Evolutionary conservation across 2,329 filamentous ascomycete genomes (phyloP).

Genomic region (Aspergillus pseudoglaucus): DNA sequence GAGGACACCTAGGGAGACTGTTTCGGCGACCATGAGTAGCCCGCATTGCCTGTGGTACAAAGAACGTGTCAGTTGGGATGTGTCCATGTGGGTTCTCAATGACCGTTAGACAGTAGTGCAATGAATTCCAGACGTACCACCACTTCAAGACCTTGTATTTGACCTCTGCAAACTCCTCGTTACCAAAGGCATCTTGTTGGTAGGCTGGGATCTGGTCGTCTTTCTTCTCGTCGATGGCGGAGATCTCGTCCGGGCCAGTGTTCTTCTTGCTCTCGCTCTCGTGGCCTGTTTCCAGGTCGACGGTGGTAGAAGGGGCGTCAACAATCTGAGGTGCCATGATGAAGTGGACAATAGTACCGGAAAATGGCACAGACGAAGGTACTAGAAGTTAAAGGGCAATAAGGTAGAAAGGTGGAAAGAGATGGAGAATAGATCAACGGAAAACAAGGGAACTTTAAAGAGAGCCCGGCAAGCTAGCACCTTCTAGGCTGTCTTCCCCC

Average conservation of each 20-base stretch:
- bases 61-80: neutral
- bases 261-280: constrained; percentile 7
- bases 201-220: constrained; percentile 11
- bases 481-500: no score
- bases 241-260: constrained; percentile 4
- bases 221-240: constrained; percentile 17
- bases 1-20: constrained; percentile 52
- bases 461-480: neutral
- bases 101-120: no score
- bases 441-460: neutral
- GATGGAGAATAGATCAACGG: neutral
- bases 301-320: constrained; percentile 4
- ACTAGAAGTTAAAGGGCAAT: neutral
- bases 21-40: constrained; percentile 54
- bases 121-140: constrained; percentile 21
- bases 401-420: neutral
- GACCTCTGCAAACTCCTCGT: constrained; percentile 38
- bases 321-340: constrained; percentile 12
- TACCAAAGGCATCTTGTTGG: constrained; percentile 33
- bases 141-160: constrained; percentile 49
- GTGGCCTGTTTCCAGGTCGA: constrained; percentile 8
- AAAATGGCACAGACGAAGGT: neutral
- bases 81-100: neutral
- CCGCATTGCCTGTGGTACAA: constrained; percentile 34
- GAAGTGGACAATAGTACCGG: neutral